Evolutionary conservation across 78 protist genomes (phyloP), one percentile per base, ranked within the genome.

Genomic region (Cavenderia fasciculata): DNA sequence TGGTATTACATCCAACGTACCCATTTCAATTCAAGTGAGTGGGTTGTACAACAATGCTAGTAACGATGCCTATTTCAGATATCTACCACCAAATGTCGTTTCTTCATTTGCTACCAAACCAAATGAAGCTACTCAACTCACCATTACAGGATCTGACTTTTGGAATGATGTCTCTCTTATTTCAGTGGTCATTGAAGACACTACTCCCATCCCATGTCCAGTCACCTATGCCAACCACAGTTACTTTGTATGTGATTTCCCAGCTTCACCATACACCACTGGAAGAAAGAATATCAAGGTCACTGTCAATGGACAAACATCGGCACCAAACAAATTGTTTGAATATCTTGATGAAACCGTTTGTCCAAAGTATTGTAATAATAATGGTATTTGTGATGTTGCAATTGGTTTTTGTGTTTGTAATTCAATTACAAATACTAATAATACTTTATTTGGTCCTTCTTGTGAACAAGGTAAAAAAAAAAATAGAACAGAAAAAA

Each of bases 401-500:
- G 8, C 52, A 4, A 23, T 70, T 29, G 76, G 76, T 7, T 70
- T 31, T 10, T 70, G 76, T 70, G 29, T 47, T 14, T 70, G 76
- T 29, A 31, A n/a, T n/a, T n/a, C n/a, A n/a, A n/a, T n/a, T n/a
- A n/a, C n/a, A n/a, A n/a, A n/a, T n/a, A n/a, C n/a, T n/a, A n/a
- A n/a, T n/a, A 56, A 47, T 12, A 12, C 6, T 70, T n/a, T 8
- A 12, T 70, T 47, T 16, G 76, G 76, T 25, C 76, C 76, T 12
- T 6, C 76, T n/a, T 70, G 76, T 49, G 10, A 4, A 2, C 43
- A 63, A 40, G 27, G 72, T 63, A 38, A 52, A 23, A 21, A 21
- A 52, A 52, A 21, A n/a, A n/a, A n/a, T n/a, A n/a, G n/a, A n/a
- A n/a, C n/a, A n/a, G n/a, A n/a, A n/a, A n/a, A n/a, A n/a, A n/a